A percentile compares a stretch with the other conserved stretches of the same genome.
Conservation (phyloP, 805 yeast genomes). For the Monosporozyma servazzii region DNA sequence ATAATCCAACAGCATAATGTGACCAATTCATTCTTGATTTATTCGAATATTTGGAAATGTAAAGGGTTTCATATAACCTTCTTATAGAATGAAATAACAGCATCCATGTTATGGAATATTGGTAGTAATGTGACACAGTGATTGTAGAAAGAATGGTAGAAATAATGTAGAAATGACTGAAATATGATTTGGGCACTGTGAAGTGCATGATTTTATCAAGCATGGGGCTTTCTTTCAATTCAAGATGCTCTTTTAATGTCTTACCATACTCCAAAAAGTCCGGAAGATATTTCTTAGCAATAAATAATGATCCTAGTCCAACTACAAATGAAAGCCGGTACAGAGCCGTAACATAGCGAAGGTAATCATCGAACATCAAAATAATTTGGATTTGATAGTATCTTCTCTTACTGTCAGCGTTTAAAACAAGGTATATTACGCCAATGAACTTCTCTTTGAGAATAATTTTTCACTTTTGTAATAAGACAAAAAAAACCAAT, state of each 20-base stretch:
- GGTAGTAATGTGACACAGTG: constrained; percentile 9
- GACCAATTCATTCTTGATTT: constrained; percentile 50
- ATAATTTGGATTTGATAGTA: neutral
- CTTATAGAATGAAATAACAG: constrained; percentile 44
- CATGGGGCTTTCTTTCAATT: neutral
- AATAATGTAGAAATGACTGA: constrained; percentile 51
- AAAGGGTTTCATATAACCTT: constrained; percentile 46
- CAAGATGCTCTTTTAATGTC: constrained; percentile 22
- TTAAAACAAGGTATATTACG: too few species aligned
- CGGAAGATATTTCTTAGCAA: constrained; percentile 29
- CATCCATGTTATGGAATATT: constrained; percentile 18
- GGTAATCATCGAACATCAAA: neutral
- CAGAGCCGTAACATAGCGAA: constrained; percentile 10
- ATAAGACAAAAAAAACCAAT: constrained; percentile 37
- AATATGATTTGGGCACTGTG: constrained; percentile 56
- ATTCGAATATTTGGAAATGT: constrained; percentile 38
- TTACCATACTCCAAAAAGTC: constrained; percentile 40
- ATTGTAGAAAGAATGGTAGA: constrained; percentile 30
- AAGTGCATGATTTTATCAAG: constrained; percentile 18
- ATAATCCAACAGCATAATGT: constrained; percentile 58
- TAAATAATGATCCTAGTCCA: constrained; percentile 22
- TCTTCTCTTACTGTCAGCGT: neutral
- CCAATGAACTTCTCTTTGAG: too few species aligned
- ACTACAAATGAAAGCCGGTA: constrained; percentile 11
- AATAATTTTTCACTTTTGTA: constrained; percentile 37